Conservation (phyloP, 1,139 yeast genomes). For the Hyphopichia khmerensis region DNA sequence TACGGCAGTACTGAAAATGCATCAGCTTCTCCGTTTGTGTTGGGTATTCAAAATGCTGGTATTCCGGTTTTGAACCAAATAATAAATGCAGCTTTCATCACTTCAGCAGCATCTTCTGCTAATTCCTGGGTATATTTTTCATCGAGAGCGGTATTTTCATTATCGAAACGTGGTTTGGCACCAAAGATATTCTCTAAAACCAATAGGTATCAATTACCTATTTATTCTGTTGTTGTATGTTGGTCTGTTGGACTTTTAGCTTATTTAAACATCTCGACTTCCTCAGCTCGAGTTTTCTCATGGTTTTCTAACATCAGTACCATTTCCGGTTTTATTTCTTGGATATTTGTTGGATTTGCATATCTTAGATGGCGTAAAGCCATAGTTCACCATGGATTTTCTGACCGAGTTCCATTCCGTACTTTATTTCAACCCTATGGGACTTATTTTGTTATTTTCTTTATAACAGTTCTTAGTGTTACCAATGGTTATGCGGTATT, state of each 20-base stretch:
- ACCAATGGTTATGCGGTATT: conserved; percentile 56
- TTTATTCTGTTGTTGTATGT: conserved; percentile 29
- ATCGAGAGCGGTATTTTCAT: conserved; percentile 45
- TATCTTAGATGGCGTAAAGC: conserved; percentile 46
- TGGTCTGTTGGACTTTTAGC: conserved; percentile 56
- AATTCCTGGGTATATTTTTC: conserved; percentile 51
- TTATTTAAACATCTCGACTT: conserved; percentile 57
- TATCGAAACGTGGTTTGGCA: conserved; percentile 47
- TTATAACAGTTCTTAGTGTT: conserved; percentile 38
- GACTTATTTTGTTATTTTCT: conserved; percentile 41
- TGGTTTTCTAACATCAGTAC: conserved; percentile 76
- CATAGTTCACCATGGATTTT: conserved; percentile 29
- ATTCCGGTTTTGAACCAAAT: conserved; percentile 45
- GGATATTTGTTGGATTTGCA: conserved; percentile 39
- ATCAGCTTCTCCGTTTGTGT: conserved; percentile 74
- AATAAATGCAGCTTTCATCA: conserved; percentile 44
- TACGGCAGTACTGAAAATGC: conserved; percentile 45
- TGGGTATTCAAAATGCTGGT: conserved; percentile 46
- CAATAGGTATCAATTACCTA: conserved; percentile 41
- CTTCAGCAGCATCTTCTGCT: conserved; percentile 47
- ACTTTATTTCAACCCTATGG: conserved; percentile 46
- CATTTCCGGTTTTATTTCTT: conserved; percentile 68
- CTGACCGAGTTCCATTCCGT: conserved; percentile 38
- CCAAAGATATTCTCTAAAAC: conserved; percentile 33
- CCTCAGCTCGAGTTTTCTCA: conserved; percentile 54